Evolutionary conservation across 1,139 yeast species (phyloP).

Genomic region (Suhomyces coccinellae): DNA sequence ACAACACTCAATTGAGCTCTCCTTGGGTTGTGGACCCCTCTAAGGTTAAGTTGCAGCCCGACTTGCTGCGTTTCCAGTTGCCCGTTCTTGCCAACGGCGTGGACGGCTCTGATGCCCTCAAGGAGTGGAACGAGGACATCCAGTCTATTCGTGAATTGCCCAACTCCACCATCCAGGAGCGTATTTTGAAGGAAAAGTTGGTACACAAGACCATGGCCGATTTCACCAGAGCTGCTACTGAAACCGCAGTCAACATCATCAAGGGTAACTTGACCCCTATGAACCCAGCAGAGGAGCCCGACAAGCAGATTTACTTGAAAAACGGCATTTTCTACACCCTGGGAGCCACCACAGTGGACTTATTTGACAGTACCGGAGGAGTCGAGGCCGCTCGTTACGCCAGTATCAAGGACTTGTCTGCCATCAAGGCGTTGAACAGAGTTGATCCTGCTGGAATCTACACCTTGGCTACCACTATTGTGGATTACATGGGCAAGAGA

Average conservation of each 20-base stretch:
- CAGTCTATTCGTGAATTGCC: slow-evolving; percentile 80
- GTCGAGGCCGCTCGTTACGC: slow-evolving; percentile 85
- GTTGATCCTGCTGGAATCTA: slow-evolving; percentile 65
- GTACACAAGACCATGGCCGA: slow-evolving; percentile 74
- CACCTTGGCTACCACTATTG: slow-evolving; percentile 75
- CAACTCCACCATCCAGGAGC: slow-evolving; percentile 55
- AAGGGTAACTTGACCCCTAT: slow-evolving; percentile 76
- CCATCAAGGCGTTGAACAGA: slow-evolving; percentile 68
- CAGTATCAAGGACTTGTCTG: slow-evolving; percentile 73
- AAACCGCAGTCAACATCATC: slow-evolving; percentile 76
- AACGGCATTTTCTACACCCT: slow-evolving; percentile 86
- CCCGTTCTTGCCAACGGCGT: slow-evolving; percentile 55
- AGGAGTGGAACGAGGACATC: slow-evolving; percentile 91
- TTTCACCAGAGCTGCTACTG: slow-evolving; percentile 72
- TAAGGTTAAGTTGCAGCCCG: slow-evolving; percentile 43
- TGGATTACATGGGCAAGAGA: slow-evolving; percentile 88
- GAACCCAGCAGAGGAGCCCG: slow-evolving; percentile 67
- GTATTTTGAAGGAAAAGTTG: slow-evolving; percentile 74
- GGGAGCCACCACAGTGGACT: slow-evolving; percentile 58
- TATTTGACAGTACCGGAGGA: slow-evolving; percentile 71
- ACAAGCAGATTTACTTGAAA: slow-evolving; percentile 67
- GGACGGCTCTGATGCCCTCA: slow-evolving; percentile 56
- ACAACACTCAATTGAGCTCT: slow-evolving; percentile 56
- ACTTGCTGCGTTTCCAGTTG: slow-evolving; percentile 62
- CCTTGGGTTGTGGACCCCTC: slow-evolving; percentile 70